Evolutionary conservation across 2,329 filamentous ascomycete genomes (phyloP), one percentile per base, ranked within the genome.

Genomic region (Thelonectria blattea): DNA sequence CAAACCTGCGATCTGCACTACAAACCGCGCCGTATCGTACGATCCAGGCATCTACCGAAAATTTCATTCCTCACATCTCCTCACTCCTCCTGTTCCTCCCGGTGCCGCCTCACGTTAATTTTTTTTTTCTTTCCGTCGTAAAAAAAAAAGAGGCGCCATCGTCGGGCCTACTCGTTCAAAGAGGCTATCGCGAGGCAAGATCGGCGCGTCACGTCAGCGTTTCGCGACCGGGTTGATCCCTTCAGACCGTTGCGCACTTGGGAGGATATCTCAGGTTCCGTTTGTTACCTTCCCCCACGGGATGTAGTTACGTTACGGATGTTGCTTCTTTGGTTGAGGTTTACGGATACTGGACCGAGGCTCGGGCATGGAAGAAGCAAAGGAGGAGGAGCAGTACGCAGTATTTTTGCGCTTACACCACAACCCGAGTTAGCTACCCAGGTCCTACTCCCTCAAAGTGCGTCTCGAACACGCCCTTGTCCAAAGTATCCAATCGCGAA

Each of bases 1-100:
- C 24, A 55, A 50, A 8, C 41, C 52, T 51, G 50, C 47, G 64
- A 68, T 67, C 64, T 69, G 57, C 64, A 65, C 55, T 56, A 45
- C 53, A 62, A 60, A 18, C 37, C 42, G 22, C 39, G 53, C 58
- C 54, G 42, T 37, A 65, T 68, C 64, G 62, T 64, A 68, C 56
- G 64, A 68, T 62, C n/a, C 24, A 51, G 46, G 52, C 34, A 56
- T 58, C 55, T 58, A 57, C 34, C 53, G 51, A 52, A 30, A 59
- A 41, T 47, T 30, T 48, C 58, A 56, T 47, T 51, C 55, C 32
- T n/a, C n/a, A n/a, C 55, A 52, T 51, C 52, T 48, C 52, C 46
- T 48, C 55, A 52, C 51, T 49, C 41, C 57, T 66, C 52, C 60
- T 45, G 54, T 39, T 53, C 27, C 27, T 43, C 56, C 51, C 52